phyloP scores from a whole-genome alignment of 2,329 filamentous ascomycete genomes.

The Taxawa tesnikishii region DNA sequence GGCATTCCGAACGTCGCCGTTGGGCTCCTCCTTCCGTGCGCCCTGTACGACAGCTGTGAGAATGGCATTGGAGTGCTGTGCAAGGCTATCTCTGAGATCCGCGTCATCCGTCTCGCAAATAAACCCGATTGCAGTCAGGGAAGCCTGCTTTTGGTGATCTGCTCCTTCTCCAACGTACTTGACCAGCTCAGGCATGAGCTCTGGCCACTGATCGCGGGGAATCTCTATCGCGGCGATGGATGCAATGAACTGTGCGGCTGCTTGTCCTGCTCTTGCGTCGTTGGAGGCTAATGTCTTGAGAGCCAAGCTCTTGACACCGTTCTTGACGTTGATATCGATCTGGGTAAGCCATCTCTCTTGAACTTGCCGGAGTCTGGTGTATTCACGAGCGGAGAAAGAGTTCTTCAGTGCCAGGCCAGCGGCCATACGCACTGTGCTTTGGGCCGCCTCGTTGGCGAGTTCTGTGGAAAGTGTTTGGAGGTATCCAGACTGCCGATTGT shows the following conservation, averaged over 20 bases:
- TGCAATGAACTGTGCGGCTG: slow-evolving; percentile 88
- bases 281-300: slow-evolving; percentile 72
- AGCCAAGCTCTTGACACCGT: slow-evolving; percentile 77
- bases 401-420: slow-evolving; percentile 97
- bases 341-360: slow-evolving; percentile 87
- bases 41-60: slow-evolving; percentile 95
- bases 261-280: slow-evolving; percentile 73
- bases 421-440: slow-evolving; percentile 77
- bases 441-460: slow-evolving; percentile 78
- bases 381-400: slow-evolving; percentile 90
- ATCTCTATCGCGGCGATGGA: slow-evolving; percentile 92
- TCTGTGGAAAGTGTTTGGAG: slow-evolving; percentile 85
- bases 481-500: slow-evolving; percentile 80
- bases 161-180: slow-evolving; percentile 82
- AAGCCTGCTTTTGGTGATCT: slow-evolving; percentile 86
- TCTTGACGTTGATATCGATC: slow-evolving; percentile 71
- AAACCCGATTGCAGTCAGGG: slow-evolving; percentile 91
- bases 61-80: slow-evolving; percentile 90
- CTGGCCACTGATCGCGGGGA: slow-evolving; percentile 82
- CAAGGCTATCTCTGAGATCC: slow-evolving; percentile 69
- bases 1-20: slow-evolving; percentile 78
- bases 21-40: slow-evolving; percentile 90
- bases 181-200: slow-evolving; percentile 79
- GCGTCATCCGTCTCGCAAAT: slow-evolving; percentile 92
- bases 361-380: slow-evolving; percentile 72